phyloP scores from a whole-genome alignment of 768 basidiomycete species.

The Psilocybe cubensis region DNA sequence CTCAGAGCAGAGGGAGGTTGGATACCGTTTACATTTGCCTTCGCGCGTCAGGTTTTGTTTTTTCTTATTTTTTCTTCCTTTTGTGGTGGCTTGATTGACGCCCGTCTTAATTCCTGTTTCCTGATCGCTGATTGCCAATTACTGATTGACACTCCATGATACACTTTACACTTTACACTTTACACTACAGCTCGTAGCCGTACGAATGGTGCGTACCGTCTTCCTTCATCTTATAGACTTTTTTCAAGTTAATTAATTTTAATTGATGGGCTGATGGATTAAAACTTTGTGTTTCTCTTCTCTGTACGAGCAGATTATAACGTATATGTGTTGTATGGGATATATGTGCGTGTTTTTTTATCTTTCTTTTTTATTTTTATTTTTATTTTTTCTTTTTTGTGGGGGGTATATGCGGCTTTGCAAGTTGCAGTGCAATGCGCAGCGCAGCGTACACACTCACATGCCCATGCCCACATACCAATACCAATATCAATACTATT shows the following conservation, averaged over 20 bases:
- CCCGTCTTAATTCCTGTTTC: not conserved
- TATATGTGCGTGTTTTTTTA: slow-evolving; percentile 44
- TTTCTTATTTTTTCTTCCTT: too few relatives aligned
- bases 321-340: slow-evolving; percentile 51
- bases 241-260: too few relatives aligned
- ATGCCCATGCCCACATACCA: too few relatives aligned
- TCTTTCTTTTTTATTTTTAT: slow-evolving; percentile 43
- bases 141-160: not conserved
- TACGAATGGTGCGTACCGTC: slow-evolving; percentile 40
- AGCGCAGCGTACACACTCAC: too few relatives aligned
- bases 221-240: slow-evolving; percentile 15
- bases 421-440: too few relatives aligned
- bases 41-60: too few relatives aligned
- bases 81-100: too few relatives aligned
- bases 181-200: slow-evolving; percentile 29
- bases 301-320: slow-evolving; percentile 15
- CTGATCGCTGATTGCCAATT: not conserved
- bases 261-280: too few relatives aligned
- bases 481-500: too few relatives aligned
- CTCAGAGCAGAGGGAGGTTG: not conserved
- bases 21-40: not conserved
- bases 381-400: slow-evolving; percentile 43
- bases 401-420: too few relatives aligned
- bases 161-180: slow-evolving; percentile 47
- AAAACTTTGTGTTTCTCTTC: too few relatives aligned